phyloP scores from a whole-genome alignment of 352 stramenopile species.

The Pythium oligandrum region DNA sequence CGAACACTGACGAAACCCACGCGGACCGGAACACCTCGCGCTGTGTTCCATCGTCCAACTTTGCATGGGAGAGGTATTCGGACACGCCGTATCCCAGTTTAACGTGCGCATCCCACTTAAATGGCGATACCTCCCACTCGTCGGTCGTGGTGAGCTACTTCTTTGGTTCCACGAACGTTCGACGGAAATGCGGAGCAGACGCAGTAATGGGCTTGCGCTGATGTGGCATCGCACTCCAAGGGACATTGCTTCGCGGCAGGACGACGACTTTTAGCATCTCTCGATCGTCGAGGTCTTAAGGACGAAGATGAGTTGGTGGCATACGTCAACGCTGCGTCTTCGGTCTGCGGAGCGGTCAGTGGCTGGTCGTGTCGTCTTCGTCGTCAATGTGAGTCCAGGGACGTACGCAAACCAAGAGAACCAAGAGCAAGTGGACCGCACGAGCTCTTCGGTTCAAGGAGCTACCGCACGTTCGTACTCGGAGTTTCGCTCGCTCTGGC shows the following conservation, averaged over 20 bases:
- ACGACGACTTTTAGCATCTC: background rate
- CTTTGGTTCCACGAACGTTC: background rate
- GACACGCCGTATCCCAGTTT: too few species aligned
- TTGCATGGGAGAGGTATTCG: too few species aligned
- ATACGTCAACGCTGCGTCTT: constrained; percentile 35
- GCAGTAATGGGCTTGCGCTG: background rate
- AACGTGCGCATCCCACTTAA: background rate
- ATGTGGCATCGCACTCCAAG: background rate
- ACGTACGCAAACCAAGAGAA: background rate
- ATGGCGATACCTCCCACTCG: background rate
- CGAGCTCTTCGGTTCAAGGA: background rate
- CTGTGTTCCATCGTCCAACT: too few species aligned
- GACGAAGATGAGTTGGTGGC: constrained; percentile 44
- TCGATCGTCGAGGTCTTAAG: background rate
- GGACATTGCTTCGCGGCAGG: background rate
- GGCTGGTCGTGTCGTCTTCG: constrained; percentile 42
- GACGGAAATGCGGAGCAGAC: background rate
- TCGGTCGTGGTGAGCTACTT: background rate
- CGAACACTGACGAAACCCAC: too few species aligned
- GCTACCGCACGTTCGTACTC: constrained; percentile 42
- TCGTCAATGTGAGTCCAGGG: constrained; percentile 21
- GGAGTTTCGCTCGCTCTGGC: constrained; percentile 54
- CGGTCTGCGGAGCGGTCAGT: constrained; percentile 30
- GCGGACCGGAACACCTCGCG: too few species aligned
- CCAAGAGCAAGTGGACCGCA: background rate